Evolutionary conservation across 2,329 filamentous ascomycete species (phyloP), one percentile per base, ranked within the genome.

Genomic region (Apiospora saccharicola): DNA sequence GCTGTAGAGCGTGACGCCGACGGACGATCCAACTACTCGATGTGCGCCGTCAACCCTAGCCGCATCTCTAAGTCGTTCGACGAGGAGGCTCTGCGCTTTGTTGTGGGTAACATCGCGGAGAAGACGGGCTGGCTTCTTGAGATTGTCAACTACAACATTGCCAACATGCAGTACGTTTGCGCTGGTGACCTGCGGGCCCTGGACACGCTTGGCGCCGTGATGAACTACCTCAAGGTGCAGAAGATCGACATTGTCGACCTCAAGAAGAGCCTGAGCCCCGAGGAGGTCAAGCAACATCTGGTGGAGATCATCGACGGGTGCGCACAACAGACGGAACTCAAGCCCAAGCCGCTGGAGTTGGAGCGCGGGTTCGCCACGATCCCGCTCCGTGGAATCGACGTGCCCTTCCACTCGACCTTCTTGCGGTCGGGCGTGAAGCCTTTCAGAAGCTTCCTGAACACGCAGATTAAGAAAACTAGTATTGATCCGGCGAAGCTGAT

Each of bases 391-490:
- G 97, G 97, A 75, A 99, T 99, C 78, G 96, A 99, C 79, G 97
- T 98, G 81, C 96, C 96, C 64, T 99, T 99, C 94, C 96, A 99
- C 89, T 96, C 93, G 78, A 99, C 96, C 24, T 99, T 99, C 89
- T 86, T 99, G 85, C 94, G 97, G 71, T 98, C 95, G 51, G 97
- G 96, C 79, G 96, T 99, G 83, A 99, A 99, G 89, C 96, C 97
- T 67, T 99, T 99, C 94, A 91, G 96, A 77, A 96, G 92, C 64
- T 99, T 99, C 90, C 85, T 99, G 81, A 92, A 98, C 78, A 99
- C 98, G 93, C 99, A 99, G 90, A 98, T 99, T 86, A 95, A 98
- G 89, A 98, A 97, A 91, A 98, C 95, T 34, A 97, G 94, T 71
- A 98, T 99, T 82, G 96, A 99, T 82, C 96, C 96, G 6, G 93